Evolutionary conservation across 495 filamentous ascomycete species (phyloP), one percentile per base, ranked within the genome.

Genomic region (Xylaria longipes): DNA sequence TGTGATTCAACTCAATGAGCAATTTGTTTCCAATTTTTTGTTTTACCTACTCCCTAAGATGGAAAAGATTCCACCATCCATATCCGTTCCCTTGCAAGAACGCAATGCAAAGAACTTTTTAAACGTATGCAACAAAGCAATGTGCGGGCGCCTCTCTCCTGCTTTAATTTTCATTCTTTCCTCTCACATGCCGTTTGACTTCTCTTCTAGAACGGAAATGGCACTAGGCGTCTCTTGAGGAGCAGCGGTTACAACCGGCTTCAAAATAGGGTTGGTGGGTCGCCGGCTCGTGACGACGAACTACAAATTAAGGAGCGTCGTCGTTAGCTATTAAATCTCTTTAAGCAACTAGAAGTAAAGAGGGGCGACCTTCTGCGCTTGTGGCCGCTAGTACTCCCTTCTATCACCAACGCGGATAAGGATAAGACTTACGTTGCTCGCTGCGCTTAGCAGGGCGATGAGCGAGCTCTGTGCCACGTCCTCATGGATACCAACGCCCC

Each of bases 401-500:
- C 35, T 37, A 37, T 46, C 43, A 12, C 43, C 12, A 5, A 14
- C 12, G 17, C 11, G 12, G 43, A 46, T 37, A 46, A 46, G 43
- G 11, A 3, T 46, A 5, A 46, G 41, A 87, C 93, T 88, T 88
- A 97, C 95, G 75, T 92, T 96, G 83, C 89, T 92, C 39, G 96
- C 96, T 41, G 96, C 96, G 68, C 89, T 90, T 76, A 99, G 84
- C 57, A 98, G 85, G 48, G 96, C 95, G 78, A 95, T 93, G 78
- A 99, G 86, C 81, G 91, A 94, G 74, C 93, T 94, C 82, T 97
- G 94, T 17, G 97, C 94, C 46, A 97, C 93, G 83, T 99, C 96
- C 76, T 95, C 91, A 80, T 98, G 93, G 72, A 99, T 93, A 64
- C 96, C 96, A 29, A 99, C 94, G 74, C 96, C 96, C 97, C 96